phyloP scores from a whole-genome alignment of 2,329 filamentous ascomycete genomes.

The Aspergillus calidoustus region DNA sequence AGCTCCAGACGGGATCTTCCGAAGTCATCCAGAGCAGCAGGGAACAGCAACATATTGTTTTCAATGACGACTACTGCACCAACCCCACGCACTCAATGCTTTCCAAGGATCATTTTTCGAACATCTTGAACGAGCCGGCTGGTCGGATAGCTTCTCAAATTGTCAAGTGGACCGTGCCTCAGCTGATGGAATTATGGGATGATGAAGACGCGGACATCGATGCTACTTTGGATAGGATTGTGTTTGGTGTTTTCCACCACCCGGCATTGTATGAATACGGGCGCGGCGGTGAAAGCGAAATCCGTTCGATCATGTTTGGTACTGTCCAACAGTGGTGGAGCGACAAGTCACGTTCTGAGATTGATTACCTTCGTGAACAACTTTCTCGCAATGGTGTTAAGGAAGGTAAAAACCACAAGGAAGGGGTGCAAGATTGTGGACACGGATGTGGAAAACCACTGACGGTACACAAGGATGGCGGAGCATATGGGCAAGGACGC shows the following conservation, averaged over 20 bases:
- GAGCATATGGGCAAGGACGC: conserved; percentile 25
- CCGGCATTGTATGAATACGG: conserved; percentile 76
- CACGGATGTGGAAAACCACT: conserved; percentile 84
- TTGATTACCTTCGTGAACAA: conserved; percentile 71
- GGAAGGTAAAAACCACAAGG: conserved; percentile 81
- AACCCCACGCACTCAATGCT: conserved; percentile 96
- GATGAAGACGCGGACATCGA: conserved; percentile 72
- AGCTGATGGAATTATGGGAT: conserved; percentile 87
- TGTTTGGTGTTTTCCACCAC: conserved; percentile 84
- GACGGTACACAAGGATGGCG: conserved; percentile 67
- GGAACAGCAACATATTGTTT: conserved; percentile 84
- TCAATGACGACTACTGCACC: conserved; percentile 73
- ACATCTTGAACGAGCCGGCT: conserved; percentile 85
- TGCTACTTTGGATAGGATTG: conserved; percentile 73
- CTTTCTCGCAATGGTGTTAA: conserved; percentile 78
- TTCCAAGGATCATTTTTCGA: conserved; percentile 93
- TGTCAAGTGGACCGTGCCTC: conserved; percentile 83
- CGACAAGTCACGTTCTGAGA: conserved; percentile 64
- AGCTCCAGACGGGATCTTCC: conserved; percentile 81
- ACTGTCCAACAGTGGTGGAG: conserved; percentile 84
- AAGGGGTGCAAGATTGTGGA: conserved; percentile 80
- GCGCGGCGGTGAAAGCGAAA: conserved; percentile 71
- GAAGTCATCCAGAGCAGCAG: conserved; percentile 86
- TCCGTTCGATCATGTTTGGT: conserved; percentile 77
- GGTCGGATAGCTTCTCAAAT: conserved; percentile 80